Percentiles rank a stretch among this genome's conserved stretches.
These are phyloP conservation scores for Fusarium veterinarium DNA, from an alignment of 2,329 filamentous ascomycete species.

Conservation along the genomic window DNA sequence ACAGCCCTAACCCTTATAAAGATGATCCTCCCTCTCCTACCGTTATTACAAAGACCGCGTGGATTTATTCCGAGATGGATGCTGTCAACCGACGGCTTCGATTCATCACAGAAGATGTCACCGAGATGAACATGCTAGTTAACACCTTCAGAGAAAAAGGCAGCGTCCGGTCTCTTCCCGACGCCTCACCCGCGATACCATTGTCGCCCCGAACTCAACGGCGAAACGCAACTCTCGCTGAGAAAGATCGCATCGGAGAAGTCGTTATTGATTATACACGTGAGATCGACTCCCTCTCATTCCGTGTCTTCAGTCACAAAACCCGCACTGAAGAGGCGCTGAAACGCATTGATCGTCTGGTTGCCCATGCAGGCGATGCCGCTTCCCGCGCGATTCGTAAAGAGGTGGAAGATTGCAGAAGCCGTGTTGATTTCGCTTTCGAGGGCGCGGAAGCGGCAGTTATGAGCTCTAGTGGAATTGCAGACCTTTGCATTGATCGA, in stretches of 20 bases:
- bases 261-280: background rate
- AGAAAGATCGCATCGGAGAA: conserved; percentile 14
- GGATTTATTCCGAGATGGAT: conserved; percentile 13
- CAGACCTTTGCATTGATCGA: background rate
- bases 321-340: background rate
- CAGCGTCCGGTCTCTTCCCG: background rate
- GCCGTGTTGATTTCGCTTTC: background rate
- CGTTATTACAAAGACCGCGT: conserved; percentile 8
- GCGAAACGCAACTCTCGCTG: background rate
- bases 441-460: background rate
- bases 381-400: background rate
- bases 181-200: background rate
- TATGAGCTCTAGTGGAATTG: background rate
- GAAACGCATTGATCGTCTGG: background rate
- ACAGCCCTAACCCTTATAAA: background rate
- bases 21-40: background rate
- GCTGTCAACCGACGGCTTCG: conserved; percentile 10
- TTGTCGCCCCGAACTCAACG: conserved; percentile 10
- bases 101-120: background rate
- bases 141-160: background rate
- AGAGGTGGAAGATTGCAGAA: conserved; percentile 12
- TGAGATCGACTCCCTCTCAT: background rate
- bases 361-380: background rate
- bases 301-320: background rate
- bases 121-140: background rate